Evolutionary conservation across 495 filamentous ascomycete species (phyloP).

Genomic region (Amniculicola lignicola): DNA sequence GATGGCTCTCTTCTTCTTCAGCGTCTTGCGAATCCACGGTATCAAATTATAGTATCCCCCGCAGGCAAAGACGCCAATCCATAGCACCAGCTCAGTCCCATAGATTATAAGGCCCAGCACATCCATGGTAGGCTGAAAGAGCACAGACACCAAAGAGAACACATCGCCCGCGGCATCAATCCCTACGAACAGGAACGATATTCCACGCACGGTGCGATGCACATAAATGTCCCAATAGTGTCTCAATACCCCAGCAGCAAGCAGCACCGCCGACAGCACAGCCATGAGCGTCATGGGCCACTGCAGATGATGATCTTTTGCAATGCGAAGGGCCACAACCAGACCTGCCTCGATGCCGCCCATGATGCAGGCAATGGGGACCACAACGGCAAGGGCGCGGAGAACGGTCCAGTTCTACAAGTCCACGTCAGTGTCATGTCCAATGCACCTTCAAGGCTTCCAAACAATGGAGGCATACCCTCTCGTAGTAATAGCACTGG

Average conservation of each 20-base stretch:
- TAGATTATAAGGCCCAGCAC: slow-evolving; percentile 61
- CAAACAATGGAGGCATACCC: slow-evolving; percentile 35
- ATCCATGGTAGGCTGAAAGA: slow-evolving; percentile 56
- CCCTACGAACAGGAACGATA: slow-evolving; percentile 63
- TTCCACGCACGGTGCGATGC: slow-evolving; percentile 59
- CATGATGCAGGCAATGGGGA: slow-evolving; percentile 44
- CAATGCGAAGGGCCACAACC: slow-evolving; percentile 51
- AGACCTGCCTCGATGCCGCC: slow-evolving; percentile 53
- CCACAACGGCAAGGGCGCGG: slow-evolving; percentile 46
- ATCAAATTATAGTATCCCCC: slow-evolving; percentile 57
- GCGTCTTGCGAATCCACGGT: slow-evolving; percentile 48
- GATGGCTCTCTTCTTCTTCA: neutral
- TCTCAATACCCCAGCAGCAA: slow-evolving; percentile 52
- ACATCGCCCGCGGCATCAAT: slow-evolving; percentile 64
- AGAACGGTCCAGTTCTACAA: slow-evolving; percentile 46
- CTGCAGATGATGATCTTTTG: slow-evolving; percentile 37
- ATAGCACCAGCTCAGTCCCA: slow-evolving; percentile 57
- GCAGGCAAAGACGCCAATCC: slow-evolving; percentile 61
- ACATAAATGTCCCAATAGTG: slow-evolving; percentile 61
- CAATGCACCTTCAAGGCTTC: neutral
- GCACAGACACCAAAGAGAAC: slow-evolving; percentile 58
- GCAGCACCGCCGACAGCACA: slow-evolving; percentile 53
- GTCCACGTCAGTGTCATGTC: neutral
- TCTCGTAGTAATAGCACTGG: slow-evolving; percentile 63
- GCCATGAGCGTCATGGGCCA: slow-evolving; percentile 63